Evolutionary conservation across 2,329 filamentous ascomycete genomes (phyloP), one percentile per base, ranked within the genome.

Genomic region (Aspergillus persii): DNA sequence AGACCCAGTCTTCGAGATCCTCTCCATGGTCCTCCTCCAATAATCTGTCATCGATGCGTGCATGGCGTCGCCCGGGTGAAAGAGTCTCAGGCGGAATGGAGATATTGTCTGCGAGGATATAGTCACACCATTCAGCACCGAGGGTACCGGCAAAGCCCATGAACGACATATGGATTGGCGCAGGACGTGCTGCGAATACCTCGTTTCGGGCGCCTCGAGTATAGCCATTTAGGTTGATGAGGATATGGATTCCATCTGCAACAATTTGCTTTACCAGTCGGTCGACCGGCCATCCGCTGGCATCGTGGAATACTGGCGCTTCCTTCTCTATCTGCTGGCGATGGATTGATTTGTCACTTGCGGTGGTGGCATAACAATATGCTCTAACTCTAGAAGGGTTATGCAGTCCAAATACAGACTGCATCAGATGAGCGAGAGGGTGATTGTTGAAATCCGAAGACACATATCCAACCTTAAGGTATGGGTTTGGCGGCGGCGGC

Each of bases 391-490:
- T 86, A 27, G 74, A 76, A 0, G 82, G 82, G 67, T 96, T 81
- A 71, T 99, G 95, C 59, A 98, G 82, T 0, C 95, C 95, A 76
- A 99, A 99, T 5, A 98, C 93, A 1, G 95, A 98, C 78, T 99
- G 95, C 95, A 99, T 99, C 57, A 99, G 76, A 77, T 99, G 95
- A 27, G 95, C 95, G 36, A 99, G 80, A 3, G 95, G 95, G 72
- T 99, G 95, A 68, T 99, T 99, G 72, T 99, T 99, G 77, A 99
- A 99, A 76, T 99, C 95, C 0, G 95, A 98, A 3, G 95, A 98
- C 41, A 99, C 88, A 74, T 99, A 99, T 50, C 95, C 95, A 61
- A 99, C 87, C 66, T 92, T 94, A n/a, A 99, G 82, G 64, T 89
- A 86, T 0, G 93, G 92, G 48, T 81, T 83, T 1, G 95, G 95